phyloP scores from a whole-genome alignment of 1,284 basidiomycete genomes.

The Boletus smithii region DNA sequence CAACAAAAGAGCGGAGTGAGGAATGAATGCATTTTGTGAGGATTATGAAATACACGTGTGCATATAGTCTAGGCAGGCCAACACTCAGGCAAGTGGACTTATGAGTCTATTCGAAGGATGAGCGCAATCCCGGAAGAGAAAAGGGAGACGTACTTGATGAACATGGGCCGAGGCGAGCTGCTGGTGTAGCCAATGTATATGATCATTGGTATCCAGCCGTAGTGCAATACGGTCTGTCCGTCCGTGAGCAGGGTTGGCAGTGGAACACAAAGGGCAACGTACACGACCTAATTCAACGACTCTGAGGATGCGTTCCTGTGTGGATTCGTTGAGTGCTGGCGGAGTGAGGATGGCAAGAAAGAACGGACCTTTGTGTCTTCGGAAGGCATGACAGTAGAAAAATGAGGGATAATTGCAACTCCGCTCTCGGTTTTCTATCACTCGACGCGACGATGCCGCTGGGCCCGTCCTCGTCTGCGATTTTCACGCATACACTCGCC shows the following conservation, averaged over 20 bases:
- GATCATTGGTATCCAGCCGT: constrained; percentile 91
- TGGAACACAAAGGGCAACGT: constrained; percentile 33
- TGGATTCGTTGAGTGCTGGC: neutral
- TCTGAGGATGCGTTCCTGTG: constrained; percentile 75
- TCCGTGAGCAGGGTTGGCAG: neutral
- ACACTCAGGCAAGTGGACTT: constrained; percentile 76
- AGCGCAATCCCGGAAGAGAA: constrained; percentile 7
- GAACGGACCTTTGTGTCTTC: constrained; percentile 77
- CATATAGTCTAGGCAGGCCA: constrained; percentile 7
- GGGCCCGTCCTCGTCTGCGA: constrained; percentile 62
- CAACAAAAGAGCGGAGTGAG: constrained; percentile 2
- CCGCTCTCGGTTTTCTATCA: constrained; percentile 19
- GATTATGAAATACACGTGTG: constrained; percentile 27
- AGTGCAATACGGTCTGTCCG: constrained; percentile 78
- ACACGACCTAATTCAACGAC: constrained; percentile 77
- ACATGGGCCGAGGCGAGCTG: constrained; percentile 86
- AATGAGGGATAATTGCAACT: constrained; percentile 32
- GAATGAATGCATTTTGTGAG: constrained; percentile 12
- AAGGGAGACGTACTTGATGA: constrained; percentile 77
- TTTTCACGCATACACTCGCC: constrained; percentile 42
- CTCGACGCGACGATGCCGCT: constrained; percentile 55
- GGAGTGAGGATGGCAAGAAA: neutral
- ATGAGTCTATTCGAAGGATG: constrained; percentile 60
- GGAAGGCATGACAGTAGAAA: constrained; percentile 61
- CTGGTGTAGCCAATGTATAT: constrained; percentile 90